Conservation (phyloP, 164 flowering plant species). For the Chimonanthus salicifolius region DNA sequence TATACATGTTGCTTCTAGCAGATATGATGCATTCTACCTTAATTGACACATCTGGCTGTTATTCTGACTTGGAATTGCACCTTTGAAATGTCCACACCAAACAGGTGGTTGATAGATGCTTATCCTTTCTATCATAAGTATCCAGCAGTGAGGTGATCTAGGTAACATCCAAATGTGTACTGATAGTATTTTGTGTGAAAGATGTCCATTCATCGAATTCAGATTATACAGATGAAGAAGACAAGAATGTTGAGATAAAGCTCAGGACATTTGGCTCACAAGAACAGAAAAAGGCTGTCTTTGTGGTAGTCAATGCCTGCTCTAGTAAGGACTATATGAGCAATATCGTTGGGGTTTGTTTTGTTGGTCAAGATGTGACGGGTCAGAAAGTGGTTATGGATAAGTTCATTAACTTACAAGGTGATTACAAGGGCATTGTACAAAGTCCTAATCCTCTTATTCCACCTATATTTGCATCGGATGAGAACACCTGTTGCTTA, state of each 20-base stretch:
- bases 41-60: background rate
- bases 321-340: conserved; percentile 75
- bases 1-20: background rate
- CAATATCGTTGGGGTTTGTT: conserved; percentile 88
- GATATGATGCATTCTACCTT: background rate
- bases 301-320: conserved; percentile 91
- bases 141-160: background rate
- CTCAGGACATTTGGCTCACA: conserved; percentile 68
- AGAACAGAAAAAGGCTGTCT: conserved; percentile 45
- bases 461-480: conserved; percentile 97
- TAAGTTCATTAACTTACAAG: conserved; percentile 85
- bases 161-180: background rate
- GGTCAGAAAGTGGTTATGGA: conserved; percentile 90
- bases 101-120: background rate
- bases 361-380: conserved; percentile 97
- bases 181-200: background rate
- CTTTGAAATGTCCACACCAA: background rate
- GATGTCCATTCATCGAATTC: conserved; percentile 6
- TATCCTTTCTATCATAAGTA: background rate
- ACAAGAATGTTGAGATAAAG: conserved; percentile 87
- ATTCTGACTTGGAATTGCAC: background rate
- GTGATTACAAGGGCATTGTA: conserved; percentile 92
- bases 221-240: conserved; percentile 82
- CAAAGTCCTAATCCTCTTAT: conserved; percentile 93
- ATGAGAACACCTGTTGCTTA: conserved; percentile 85